These are phyloP conservation scores for Aspergillus biplanus DNA, from an alignment of 495 filamentous ascomycete species.

Conservation along the genomic window DNA sequence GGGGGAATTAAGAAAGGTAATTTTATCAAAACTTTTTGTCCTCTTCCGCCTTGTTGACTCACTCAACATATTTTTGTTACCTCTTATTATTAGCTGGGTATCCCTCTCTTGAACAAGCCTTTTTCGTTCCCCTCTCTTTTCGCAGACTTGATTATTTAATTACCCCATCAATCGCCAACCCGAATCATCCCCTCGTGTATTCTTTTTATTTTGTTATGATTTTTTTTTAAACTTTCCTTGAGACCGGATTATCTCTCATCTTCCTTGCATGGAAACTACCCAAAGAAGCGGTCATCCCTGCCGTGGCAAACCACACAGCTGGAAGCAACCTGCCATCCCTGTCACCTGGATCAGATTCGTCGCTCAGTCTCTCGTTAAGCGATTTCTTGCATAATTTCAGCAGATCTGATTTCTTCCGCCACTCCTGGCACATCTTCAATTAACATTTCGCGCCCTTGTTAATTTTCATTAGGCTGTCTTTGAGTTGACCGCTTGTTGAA, in stretches of 20 bases:
- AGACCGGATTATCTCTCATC: neutral
- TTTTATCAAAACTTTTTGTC: neutral
- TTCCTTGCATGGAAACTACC: conserved; percentile 4
- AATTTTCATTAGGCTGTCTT: conserved; percentile 6
- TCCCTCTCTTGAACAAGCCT: neutral
- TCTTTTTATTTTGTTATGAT: neutral
- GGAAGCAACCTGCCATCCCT: conserved; percentile 18
- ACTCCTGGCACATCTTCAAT: neutral
- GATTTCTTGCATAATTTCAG: conserved; percentile 21
- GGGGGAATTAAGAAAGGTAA: neutral
- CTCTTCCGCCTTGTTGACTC: neutral
- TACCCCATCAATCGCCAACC: neutral
- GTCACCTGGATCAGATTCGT: conserved; percentile 4
- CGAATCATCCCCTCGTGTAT: neutral
- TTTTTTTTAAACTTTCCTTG: conserved; percentile 8
- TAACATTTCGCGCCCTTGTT: conserved; percentile 1
- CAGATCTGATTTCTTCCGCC: conserved; percentile 16
- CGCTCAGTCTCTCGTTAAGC: conserved; percentile 12
- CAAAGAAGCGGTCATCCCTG: conserved; percentile 11
- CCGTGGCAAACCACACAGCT: conserved; percentile 15
- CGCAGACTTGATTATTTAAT: neutral
- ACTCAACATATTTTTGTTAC: neutral
- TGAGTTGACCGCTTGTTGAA: conserved; percentile 28
- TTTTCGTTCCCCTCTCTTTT: neutral
- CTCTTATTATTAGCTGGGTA: neutral